A percentile compares a stretch with the other conserved stretches of the same genome.
These are phyloP conservation scores for Staphylotrichum longicolle DNA, from an alignment of 495 filamentous ascomycete genomes.

Conservation along the genomic window DNA sequence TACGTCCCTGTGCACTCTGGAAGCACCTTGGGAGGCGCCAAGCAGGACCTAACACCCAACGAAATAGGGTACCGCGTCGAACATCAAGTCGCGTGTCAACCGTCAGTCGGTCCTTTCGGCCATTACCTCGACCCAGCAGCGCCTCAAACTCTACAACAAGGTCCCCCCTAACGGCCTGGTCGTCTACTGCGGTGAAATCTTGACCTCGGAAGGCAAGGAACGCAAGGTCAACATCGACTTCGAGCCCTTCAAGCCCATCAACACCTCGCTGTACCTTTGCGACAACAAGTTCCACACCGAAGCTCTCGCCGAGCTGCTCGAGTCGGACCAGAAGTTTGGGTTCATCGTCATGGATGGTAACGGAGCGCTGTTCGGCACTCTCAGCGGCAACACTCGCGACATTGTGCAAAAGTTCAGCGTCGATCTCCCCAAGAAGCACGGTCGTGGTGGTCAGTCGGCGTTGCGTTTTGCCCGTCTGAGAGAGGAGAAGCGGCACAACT, in stretches of 20 bases:
- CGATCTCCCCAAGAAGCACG: conserved; percentile 98
- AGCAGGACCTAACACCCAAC: conserved; percentile 27
- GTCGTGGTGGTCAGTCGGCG: conserved; percentile 98
- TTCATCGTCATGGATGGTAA: conserved; percentile 99
- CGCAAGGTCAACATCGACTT: conserved; percentile 99
- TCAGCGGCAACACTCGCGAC: conserved; percentile 95
- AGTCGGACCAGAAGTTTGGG: conserved; percentile 97
- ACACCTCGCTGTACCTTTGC: conserved; percentile 97
- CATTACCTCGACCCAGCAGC: conserved; percentile 98
- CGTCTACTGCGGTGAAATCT: conserved; percentile 99
- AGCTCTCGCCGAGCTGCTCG: conserved; percentile 89
- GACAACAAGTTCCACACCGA: conserved; percentile 99
- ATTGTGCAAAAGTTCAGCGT: conserved; percentile 97
- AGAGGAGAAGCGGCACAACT: conserved; percentile 99
- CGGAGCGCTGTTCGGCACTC: conserved; percentile 91
- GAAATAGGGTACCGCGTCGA: conserved; percentile 85
- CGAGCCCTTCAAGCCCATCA: conserved; percentile 99
- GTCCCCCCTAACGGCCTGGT: conserved; percentile 96
- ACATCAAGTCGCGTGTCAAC: conserved; percentile 99
- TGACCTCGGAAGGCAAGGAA: conserved; percentile 97
- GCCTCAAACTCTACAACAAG: conserved; percentile 97
- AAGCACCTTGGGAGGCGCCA: conserved; percentile 13
- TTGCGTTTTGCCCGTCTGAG: conserved; percentile 98
- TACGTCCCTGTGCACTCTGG: conserved; percentile 46
- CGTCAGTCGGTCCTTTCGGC: conserved; percentile 94